Evolutionary conservation across 148 eudicot species (phyloP).

Genomic region (Fagopyrum esculentum): DNA sequence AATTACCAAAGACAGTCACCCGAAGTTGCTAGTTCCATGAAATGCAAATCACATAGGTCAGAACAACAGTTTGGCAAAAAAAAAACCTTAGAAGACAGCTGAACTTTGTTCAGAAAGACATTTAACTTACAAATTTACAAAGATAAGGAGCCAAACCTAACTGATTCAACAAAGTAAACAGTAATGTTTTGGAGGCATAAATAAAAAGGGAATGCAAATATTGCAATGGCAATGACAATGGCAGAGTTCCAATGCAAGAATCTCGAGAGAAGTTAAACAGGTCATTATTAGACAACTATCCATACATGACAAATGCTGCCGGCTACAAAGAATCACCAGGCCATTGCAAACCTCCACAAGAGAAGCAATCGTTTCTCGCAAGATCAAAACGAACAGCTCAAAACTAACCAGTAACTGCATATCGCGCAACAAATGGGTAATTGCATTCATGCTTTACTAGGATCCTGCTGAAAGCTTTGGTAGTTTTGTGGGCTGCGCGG

Average conservation of each 20-base stretch:
- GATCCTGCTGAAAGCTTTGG: constrained; percentile 4
- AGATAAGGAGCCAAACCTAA: too few relatives aligned
- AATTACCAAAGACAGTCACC: too few relatives aligned
- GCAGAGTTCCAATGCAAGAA: background rate
- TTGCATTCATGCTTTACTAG: background rate
- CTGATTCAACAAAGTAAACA: background rate
- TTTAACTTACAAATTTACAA: too few relatives aligned
- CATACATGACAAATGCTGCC: background rate
- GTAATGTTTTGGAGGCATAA: background rate
- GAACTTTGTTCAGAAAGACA: too few relatives aligned
- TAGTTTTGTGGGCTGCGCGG: constrained; percentile 1
- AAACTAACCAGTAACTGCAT: background rate
- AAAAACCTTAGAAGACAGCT: too few relatives aligned
- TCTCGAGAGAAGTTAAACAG: background rate
- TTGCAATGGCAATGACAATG: background rate
- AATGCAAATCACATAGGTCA: too few relatives aligned
- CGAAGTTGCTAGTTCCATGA: too few relatives aligned
- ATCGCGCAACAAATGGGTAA: background rate
- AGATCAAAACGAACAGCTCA: background rate
- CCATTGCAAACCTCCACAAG: background rate
- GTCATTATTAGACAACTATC: constrained; percentile 1
- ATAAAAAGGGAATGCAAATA: too few relatives aligned
- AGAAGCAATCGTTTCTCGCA: background rate
- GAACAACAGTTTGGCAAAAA: too few relatives aligned
- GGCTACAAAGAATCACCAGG: background rate